Percentiles rank a stretch among this genome's conserved stretches.
Evolutionary conservation across 495 filamentous ascomycete genomes (phyloP).

Genomic region (Evernia prunastri): DNA sequence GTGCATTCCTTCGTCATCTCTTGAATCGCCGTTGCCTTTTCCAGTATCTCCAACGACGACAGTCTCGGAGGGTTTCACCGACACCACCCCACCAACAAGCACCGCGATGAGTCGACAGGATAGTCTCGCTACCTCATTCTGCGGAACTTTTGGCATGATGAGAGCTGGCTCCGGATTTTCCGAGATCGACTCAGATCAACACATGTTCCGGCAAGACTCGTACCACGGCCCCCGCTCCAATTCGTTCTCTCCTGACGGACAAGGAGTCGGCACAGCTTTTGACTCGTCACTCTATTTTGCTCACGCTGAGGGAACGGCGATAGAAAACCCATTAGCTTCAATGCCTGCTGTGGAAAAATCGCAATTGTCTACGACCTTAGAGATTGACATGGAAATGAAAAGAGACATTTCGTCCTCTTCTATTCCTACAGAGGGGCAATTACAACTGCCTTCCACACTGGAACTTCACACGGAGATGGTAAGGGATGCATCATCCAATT

Average conservation of each 20-base stretch:
- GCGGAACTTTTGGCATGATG: background rate
- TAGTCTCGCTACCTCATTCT: background rate
- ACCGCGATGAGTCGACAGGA: background rate
- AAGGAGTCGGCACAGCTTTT: background rate
- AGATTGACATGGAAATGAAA: background rate
- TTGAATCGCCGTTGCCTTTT: background rate
- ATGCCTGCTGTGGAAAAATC: background rate
- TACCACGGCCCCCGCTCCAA: background rate
- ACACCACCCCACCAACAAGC: background rate
- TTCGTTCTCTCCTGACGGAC: background rate
- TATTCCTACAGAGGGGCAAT: background rate
- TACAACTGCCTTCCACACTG: background rate
- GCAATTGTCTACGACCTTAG: background rate
- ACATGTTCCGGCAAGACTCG: background rate
- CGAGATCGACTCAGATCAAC: background rate
- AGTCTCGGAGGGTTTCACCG: background rate
- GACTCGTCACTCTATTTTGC: background rate
- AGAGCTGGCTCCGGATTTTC: background rate
- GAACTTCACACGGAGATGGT: background rate
- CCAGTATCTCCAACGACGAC: slow-evolving; percentile 1
- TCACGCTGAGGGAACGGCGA: background rate
- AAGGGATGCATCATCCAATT: background rate
- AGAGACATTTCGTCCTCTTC: background rate
- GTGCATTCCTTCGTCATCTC: background rate
- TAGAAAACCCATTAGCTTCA: background rate